phyloP scores from a whole-genome alignment of 2,329 filamentous ascomycete species.

The Aureobasidium uvarum region DNA sequence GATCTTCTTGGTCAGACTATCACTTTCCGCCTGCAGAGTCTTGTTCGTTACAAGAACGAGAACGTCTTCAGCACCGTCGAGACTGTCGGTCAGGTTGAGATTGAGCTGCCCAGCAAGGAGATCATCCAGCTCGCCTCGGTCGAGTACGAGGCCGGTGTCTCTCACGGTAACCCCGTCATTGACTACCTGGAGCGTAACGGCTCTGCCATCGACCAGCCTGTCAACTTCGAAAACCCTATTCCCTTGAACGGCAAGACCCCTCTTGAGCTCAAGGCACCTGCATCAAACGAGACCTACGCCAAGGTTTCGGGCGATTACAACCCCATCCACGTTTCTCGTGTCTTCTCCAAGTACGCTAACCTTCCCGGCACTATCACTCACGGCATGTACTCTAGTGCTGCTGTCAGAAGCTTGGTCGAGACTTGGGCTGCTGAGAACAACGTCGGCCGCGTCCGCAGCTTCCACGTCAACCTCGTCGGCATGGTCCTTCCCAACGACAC shows the following conservation, averaged over 20 bases:
- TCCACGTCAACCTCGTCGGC: constrained; percentile 93
- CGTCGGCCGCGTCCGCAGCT: constrained; percentile 92
- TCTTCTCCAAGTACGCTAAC: constrained; percentile 94
- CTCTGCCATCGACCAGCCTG: constrained; percentile 87
- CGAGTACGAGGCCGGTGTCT: constrained; percentile 86
- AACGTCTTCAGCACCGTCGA: constrained; percentile 86
- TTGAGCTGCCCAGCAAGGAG: constrained; percentile 96
- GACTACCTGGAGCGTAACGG: constrained; percentile 94
- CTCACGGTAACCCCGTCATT: constrained; percentile 93
- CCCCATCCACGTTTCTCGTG: constrained; percentile 95
- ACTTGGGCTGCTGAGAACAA: constrained; percentile 99
- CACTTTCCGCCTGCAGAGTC: constrained; percentile 90
- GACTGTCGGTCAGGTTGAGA: constrained; percentile 85
- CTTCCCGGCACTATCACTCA: constrained; percentile 97
- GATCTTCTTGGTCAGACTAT: constrained; percentile 90
- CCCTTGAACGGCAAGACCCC: constrained; percentile 90
- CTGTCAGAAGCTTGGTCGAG: constrained; percentile 92
- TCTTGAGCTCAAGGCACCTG: constrained; percentile 82
- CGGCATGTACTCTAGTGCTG: constrained; percentile 98
- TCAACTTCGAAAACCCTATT: constrained; percentile 97
- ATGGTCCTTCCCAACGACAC: constrained; percentile 98
- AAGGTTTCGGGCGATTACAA: constrained; percentile 98
- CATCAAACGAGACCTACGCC: constrained; percentile 97
- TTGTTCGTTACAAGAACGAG: constrained; percentile 94
- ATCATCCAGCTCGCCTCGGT: constrained; percentile 96